Base-by-base conservation (phyloP, 2,329 filamentous ascomycete genomes). In the Bipolaris gigantea region DNA sequence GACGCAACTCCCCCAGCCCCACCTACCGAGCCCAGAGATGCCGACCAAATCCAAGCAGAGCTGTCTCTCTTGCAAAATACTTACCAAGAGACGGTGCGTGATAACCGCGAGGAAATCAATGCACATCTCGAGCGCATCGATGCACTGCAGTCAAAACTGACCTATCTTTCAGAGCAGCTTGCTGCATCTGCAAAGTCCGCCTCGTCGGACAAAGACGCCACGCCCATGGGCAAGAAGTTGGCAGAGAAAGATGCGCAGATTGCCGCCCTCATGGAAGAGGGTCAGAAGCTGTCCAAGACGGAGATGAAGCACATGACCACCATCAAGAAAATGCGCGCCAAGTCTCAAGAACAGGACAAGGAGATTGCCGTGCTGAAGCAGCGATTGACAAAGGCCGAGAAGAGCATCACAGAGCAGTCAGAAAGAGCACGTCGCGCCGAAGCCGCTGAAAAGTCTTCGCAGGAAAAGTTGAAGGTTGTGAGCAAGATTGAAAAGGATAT, bases 211-310 rank as follows among this genome's bases (percentile, higher is more conserved):
- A 18, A 63, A 2, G 64, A 67, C 19, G 60, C 59, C 1, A 63
- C 63, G 6, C 59, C 63, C 2, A 53, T 80, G 1, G 89, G 96
- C 61, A 90, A 88, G 72, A 92, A 89, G 68, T 73, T 97, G 13
- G 89, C 90, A 1, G 92, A 96, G 66, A 96, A 92, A 69, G 92
- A 97, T 65, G 87, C 93, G 64, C 90, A 90, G 71, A 95, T 97
- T 65, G 90, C 92, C 2, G 78, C 92, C 42, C 79, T 99, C 11
- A 89, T 99, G 81, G 88, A 96, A 64, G 94, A 99, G 77, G 94
- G 95, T 0, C 89, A 94, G 65, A 92, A 89, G 62, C 81, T 97
- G 8, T 92, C 91, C 1, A 89, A 88, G 64, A 89, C 85, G 0
- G 94, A 99, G 72, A 84, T 97, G 73, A 91, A 92, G 67, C 87